These are phyloP conservation scores for Dendrobium chrysotoxum DNA, from an alignment of 106 monocot species.

Conservation along the genomic window DNA sequence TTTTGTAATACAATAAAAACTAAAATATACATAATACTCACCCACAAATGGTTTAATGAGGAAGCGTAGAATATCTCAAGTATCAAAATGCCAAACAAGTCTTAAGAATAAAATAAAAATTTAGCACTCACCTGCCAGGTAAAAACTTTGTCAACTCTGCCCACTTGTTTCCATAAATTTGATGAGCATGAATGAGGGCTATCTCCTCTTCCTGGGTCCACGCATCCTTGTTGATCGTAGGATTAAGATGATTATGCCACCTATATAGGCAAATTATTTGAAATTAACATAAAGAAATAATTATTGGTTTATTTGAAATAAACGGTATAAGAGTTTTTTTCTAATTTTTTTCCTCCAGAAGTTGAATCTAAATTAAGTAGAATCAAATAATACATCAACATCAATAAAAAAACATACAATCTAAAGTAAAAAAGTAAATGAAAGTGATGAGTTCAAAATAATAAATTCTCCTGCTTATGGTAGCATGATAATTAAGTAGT, in stretches of 20 bases:
- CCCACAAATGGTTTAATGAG: neutral
- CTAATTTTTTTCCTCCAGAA: neutral
- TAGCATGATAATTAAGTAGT: neutral
- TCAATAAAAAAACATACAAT: neutral
- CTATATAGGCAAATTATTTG: constrained; percentile 12
- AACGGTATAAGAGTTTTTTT: neutral
- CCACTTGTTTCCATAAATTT: constrained; percentile 77
- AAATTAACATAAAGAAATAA: neutral
- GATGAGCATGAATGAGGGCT: constrained; percentile 61
- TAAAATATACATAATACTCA: neutral
- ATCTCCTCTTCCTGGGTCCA: constrained; percentile 87
- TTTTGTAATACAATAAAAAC: neutral
- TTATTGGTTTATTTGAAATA: neutral
- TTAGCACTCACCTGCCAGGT: constrained; percentile 48
- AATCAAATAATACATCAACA: neutral
- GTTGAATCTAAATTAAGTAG: neutral
- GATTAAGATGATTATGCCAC: constrained; percentile 86
- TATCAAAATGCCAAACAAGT: neutral
- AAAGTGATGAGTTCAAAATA: neutral
- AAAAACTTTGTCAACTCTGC: constrained; percentile 69
- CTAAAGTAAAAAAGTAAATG: neutral
- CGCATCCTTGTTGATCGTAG: constrained; percentile 61
- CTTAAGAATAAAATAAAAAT: neutral
- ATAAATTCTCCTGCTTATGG: neutral
- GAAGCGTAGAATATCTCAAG: neutral